Conservation (phyloP, 352 stramenopile species). For the Phytophthora rubi region DNA sequence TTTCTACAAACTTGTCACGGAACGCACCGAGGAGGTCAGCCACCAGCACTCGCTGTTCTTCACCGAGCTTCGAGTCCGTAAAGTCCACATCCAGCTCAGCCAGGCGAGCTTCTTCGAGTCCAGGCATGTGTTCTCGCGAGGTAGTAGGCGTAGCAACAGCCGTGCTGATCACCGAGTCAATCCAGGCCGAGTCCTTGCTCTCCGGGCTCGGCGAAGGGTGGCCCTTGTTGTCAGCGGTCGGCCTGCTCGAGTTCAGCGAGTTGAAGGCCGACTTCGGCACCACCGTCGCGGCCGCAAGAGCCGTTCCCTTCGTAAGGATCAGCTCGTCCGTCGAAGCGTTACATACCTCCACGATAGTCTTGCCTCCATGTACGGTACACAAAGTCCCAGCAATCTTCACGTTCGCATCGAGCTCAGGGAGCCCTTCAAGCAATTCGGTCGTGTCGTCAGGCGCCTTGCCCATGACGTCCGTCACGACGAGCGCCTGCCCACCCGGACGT, state of each 20-base stretch:
- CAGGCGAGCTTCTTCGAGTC: not conserved
- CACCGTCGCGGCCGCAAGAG: not conserved
- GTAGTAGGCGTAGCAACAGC: not conserved
- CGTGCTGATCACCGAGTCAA: not conserved
- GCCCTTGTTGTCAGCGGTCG: not conserved
- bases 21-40: not conserved
- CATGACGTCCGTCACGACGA: not conserved
- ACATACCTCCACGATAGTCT: not conserved
- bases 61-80: not conserved
- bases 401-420: not conserved
- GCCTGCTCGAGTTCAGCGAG: not conserved
- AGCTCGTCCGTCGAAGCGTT: slow-evolving; percentile 1
- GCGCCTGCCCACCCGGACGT: not conserved
- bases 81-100: not conserved
- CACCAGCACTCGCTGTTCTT: not conserved
- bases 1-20: not conserved
- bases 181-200: not conserved
- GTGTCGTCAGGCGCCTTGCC: not conserved
- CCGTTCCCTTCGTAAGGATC: not conserved
- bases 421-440: not conserved
- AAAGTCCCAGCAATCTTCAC: slow-evolving; percentile 1
- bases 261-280: slow-evolving; percentile 3
- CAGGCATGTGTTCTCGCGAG: not conserved
- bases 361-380: not conserved
- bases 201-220: not conserved